Evolutionary conservation across 2,329 filamentous ascomycete species (phyloP).

Genomic region (Ramularia endophylla): DNA sequence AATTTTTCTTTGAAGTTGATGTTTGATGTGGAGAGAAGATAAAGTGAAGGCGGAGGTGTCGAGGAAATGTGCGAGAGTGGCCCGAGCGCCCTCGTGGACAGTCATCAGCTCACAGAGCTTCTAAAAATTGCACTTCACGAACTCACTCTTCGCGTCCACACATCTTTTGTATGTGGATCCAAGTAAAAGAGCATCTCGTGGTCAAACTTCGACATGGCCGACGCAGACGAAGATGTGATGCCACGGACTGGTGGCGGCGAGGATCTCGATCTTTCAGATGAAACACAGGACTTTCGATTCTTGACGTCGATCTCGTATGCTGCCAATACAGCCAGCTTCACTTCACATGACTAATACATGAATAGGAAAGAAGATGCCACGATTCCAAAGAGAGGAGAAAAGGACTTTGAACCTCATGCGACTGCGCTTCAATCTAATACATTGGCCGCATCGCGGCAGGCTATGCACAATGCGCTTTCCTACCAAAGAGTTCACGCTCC

Average conservation of each 20-base stretch:
- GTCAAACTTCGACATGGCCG: too few species aligned
- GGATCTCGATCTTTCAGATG: slow-evolving; percentile 70
- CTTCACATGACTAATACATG: slow-evolving; percentile 1
- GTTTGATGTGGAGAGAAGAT: neutral
- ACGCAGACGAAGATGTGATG: slow-evolving; percentile 33
- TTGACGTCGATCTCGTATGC: slow-evolving; percentile 50
- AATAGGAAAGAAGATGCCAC: slow-evolving; percentile 38
- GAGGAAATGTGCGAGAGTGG: too few species aligned
- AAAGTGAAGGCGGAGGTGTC: too few species aligned
- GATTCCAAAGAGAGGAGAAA: slow-evolving; percentile 85
- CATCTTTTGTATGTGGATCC: too few species aligned
- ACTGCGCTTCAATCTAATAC: slow-evolving; percentile 73
- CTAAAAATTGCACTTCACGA: too few species aligned
- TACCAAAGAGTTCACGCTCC: slow-evolving; percentile 69
- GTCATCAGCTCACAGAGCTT: neutral
- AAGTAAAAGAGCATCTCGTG: too few species aligned
- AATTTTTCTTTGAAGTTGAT: neutral
- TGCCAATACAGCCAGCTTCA: neutral
- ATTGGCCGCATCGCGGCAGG: slow-evolving; percentile 73
- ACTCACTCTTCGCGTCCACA: too few species aligned
- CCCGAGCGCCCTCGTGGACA: too few species aligned
- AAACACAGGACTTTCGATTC: slow-evolving; percentile 81
- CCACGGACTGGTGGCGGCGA: slow-evolving; percentile 59
- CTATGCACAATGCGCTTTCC: slow-evolving; percentile 82
- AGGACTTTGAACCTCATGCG: slow-evolving; percentile 93